phyloP scores from a whole-genome alignment of 2,329 filamentous ascomycete genomes.

The Hirsutella thompsonii region DNA sequence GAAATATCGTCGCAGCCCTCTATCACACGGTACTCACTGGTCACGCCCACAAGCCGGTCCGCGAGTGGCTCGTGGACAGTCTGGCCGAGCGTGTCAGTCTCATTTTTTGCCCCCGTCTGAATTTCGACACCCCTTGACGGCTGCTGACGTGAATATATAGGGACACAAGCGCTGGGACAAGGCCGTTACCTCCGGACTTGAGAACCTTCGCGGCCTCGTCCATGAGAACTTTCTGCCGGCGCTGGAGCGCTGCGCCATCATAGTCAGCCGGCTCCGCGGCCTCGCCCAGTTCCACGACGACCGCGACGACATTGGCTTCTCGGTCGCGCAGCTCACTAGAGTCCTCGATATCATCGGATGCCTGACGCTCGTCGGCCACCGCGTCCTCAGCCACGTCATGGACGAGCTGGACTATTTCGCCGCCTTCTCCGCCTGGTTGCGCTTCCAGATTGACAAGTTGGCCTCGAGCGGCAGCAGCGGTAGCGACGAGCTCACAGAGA shows the following conservation, averaged over 20 bases:
- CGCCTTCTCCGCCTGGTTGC: conserved; percentile 73
- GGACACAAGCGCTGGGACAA: conserved; percentile 95
- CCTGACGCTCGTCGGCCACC: conserved; percentile 63
- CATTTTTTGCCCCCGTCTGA: background rate
- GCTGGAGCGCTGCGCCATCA: conserved; percentile 68
- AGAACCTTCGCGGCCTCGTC: conserved; percentile 61
- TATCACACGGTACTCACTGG: conserved; percentile 81
- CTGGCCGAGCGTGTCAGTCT: conserved; percentile 59
- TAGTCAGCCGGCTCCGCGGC: conserved; percentile 71
- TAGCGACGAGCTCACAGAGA: conserved; percentile 62
- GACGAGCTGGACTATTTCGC: conserved; percentile 68
- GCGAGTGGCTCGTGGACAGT: conserved; percentile 81
- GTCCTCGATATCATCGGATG: conserved; percentile 61
- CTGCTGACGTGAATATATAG: conserved; percentile 26
- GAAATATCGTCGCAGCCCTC: conserved; percentile 57
- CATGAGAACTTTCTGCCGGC: conserved; percentile 86
- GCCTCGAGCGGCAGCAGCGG: conserved; percentile 34
- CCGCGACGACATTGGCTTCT: conserved; percentile 53
- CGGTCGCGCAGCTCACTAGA: conserved; percentile 46
- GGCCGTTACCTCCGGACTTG: conserved; percentile 63
- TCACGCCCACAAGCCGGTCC: conserved; percentile 59
- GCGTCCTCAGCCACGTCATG: conserved; percentile 55
- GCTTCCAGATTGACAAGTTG: conserved; percentile 68
- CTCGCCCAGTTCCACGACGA: conserved; percentile 68
- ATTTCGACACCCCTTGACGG: background rate